phyloP scores from a whole-genome alignment of 345 rosid genomes.

The Cardamine occulta region DNA sequence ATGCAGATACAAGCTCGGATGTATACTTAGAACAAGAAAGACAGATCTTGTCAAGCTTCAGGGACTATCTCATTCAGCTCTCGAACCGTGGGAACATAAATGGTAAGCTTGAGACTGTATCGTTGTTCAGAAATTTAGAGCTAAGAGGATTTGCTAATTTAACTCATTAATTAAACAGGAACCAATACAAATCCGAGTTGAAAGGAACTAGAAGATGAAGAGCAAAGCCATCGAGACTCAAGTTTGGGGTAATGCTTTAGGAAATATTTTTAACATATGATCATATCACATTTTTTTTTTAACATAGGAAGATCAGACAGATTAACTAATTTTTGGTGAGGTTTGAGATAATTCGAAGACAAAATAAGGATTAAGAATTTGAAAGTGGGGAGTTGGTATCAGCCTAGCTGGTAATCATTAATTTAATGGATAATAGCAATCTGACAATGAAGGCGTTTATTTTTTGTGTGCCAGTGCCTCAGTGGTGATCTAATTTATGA shows the following conservation, averaged over 20 bases:
- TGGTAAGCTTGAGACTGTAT: conserved; percentile 43
- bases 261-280: not conserved
- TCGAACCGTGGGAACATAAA: conserved; percentile 54
- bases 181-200: conserved; percentile 4
- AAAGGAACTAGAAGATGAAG: conserved; percentile 26
- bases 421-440: not conserved
- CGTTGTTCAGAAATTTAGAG: not conserved
- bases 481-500: not conserved
- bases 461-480: too few relatives aligned
- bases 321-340: not conserved
- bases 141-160: not conserved
- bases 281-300: not conserved
- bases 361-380: not conserved
- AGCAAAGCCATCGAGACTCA: conserved; percentile 27
- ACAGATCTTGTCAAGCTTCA: conserved; percentile 53
- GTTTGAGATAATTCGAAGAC: not conserved
- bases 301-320: not conserved
- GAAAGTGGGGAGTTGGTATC: not conserved
- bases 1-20: conserved; percentile 43
- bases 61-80: conserved; percentile 59
- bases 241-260: conserved; percentile 23
- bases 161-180: conserved; percentile 19
- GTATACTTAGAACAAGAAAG: conserved; percentile 60
- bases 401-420: too few relatives aligned
- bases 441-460: not conserved